Evolutionary conservation across 495 filamentous ascomycete species (phyloP), one percentile per base, ranked within the genome.

Genomic region (Xeromyces bisporus): DNA sequence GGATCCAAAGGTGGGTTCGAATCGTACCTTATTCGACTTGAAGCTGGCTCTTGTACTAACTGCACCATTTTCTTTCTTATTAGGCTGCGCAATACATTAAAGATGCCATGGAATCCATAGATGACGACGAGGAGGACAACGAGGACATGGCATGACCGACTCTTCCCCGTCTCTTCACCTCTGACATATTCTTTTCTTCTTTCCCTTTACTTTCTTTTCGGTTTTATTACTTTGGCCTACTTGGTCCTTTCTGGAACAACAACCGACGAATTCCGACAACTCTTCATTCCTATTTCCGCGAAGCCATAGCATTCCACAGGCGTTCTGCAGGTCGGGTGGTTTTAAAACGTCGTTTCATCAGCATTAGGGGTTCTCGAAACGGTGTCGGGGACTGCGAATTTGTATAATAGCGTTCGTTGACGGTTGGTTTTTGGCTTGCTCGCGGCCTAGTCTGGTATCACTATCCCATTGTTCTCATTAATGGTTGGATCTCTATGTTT

Each of bases 21-120:
- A n/a, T n/a, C n/a, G n/a, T n/a, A n/a, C n/a, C n/a, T n/a, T n/a
- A n/a, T n/a, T n/a, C n/a, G n/a, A n/a, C n/a, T n/a, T n/a, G n/a
- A n/a, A n/a, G n/a, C n/a, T n/a, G 15, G n/a, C n/a, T 7, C 6
- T 5, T 33, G n/a, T 2, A 32, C 56, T 46, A 51, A 53, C 31
- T 31, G n/a, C n/a, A n/a, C n/a, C n/a, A 23, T 33, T 26, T 12
- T 28, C 10, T 25, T 17, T 36, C 5, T 26, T 10, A 23, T 23
- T 43, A 94, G 86, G 85, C 86, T 43, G 80, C 77, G 40, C 71
- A 75, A 37, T 75, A 81, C 48, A 92, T 94, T 52, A 94, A 94
- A 57, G 79, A 83, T 42, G 79, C 80, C 13, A 93, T 94, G 59
- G 85, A 92, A 56, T 67, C 73, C 28, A 61, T 93, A 32, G 83